A percentile compares a stretch with the other conserved stretches of the same genome.
These are phyloP conservation scores for Cytidiella melzeri DNA, from an alignment of 768 basidiomycete species.

Conservation along the genomic window DNA sequence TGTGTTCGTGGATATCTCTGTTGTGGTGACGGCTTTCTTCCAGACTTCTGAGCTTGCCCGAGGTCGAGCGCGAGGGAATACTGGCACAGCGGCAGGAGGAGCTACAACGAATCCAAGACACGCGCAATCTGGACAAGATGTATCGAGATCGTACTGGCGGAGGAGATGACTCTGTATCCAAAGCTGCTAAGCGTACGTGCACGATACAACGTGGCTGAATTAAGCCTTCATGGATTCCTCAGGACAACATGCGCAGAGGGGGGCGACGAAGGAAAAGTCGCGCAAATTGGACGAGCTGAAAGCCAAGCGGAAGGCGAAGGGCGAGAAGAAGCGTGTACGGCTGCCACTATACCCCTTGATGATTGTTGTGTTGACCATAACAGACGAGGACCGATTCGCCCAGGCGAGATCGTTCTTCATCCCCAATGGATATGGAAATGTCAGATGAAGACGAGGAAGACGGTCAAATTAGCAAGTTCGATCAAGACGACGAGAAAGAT, in stretches of 20 bases:
- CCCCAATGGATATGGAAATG: conserved; percentile 82
- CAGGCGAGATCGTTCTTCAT: conserved; percentile 67
- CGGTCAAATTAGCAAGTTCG: conserved; percentile 67
- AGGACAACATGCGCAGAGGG: conserved; percentile 73
- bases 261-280: conserved; percentile 75
- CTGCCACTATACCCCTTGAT: background rate
- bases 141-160: conserved; percentile 54
- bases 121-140: conserved; percentile 67
- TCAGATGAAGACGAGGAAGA: conserved; percentile 76
- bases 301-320: conserved; percentile 82
- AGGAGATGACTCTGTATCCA: conserved; percentile 54
- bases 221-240: no score
- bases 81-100: conserved; percentile 77
- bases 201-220: no score
- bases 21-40: no score
- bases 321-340: conserved; percentile 77
- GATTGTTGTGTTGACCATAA: conserved; percentile 14
- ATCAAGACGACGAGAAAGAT: conserved; percentile 68
- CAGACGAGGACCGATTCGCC: conserved; percentile 50
- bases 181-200: conserved; percentile 70
- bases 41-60: conserved; percentile 53
- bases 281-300: conserved; percentile 80
- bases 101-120: conserved; percentile 68
- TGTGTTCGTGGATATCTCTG: background rate
- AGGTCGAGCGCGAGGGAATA: conserved; percentile 86